phyloP scores from a whole-genome alignment of 192 early-diverging fungal genomes.

The Linnemannia elongata region DNA sequence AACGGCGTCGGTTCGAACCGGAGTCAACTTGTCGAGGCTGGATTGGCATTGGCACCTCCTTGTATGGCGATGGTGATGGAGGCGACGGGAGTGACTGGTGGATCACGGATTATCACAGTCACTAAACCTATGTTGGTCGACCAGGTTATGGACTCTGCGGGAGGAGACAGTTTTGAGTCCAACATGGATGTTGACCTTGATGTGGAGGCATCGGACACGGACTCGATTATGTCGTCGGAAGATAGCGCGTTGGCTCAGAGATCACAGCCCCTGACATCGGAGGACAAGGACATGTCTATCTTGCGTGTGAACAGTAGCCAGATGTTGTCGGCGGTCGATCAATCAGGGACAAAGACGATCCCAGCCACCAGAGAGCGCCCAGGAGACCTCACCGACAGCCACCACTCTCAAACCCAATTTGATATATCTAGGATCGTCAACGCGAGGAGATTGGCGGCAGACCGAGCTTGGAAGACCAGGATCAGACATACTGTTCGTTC shows the following conservation, averaged over 20 bases:
- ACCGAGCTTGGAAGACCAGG: conserved; percentile 40
- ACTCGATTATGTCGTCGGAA: conserved; percentile 41
- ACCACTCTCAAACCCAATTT: not conserved
- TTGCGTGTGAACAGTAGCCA: conserved; percentile 42
- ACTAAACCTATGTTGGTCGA: conserved; percentile 50
- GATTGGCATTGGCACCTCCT: conserved; percentile 31
- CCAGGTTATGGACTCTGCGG: conserved; percentile 54
- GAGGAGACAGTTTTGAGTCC: not conserved
- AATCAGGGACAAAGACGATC: conserved; percentile 33
- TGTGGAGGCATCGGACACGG: conserved; percentile 35
- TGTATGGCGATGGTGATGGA: conserved; percentile 59
- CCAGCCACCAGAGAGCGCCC: not conserved
- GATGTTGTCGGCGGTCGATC: conserved; percentile 36
- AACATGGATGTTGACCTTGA: conserved; percentile 22
- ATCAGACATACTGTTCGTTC: conserved; percentile 46
- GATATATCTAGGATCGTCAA: not conserved
- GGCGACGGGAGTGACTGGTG: not conserved
- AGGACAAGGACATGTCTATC: conserved; percentile 41
- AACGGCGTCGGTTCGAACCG: not conserved
- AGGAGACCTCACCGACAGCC: not conserved
- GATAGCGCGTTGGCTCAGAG: conserved; percentile 16
- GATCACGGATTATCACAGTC: conserved; percentile 45
- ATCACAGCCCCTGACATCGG: not conserved
- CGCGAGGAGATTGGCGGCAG: conserved; percentile 27
- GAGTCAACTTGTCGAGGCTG: conserved; percentile 8